Evolutionary conservation across 176 grass and related monocot genomes (phyloP), one percentile per base, ranked within the genome.

Genomic region (Carex parvula): DNA sequence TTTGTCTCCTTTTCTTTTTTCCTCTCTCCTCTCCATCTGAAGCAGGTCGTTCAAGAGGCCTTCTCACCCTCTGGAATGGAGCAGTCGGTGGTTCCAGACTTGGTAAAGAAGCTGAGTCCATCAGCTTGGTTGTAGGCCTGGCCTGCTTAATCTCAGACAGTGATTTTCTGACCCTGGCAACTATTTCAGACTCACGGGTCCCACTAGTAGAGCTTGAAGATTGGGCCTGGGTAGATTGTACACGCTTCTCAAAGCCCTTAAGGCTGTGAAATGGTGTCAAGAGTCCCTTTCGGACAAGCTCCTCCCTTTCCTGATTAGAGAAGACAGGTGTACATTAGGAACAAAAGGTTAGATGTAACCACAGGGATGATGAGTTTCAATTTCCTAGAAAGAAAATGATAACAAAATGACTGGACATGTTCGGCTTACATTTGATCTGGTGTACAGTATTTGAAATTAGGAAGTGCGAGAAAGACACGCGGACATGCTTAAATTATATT

Each of bases 231-330:
- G 81, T 82, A 76, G 72, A 60, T 79, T 94, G 87, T 6, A 97
- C 84, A 68, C 87, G 84, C 37, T 91, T 93, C 84, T 94, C 95
- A 83, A 98, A 98, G 48, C 92, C 95, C 74, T 91, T 94, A 75
- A 98, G 75, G 84, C 82, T 98, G 76, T 98, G 95, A 84, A 98
- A 98, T 37, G 95, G 95, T 79, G 95, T 98, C 55, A 98, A 83
- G 24, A 98, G 70, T 16, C 94, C 94, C 79, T 94, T 98, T 60
- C 95, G 89, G 42, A 94, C 87, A 55, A 94, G 81, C 86, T 93
- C 89, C 82, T 98, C 95, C 80, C 91, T 94, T 85, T 94, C 88
- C 95, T 98, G 3, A 72, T 85, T 50, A 82, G 61, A 87, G 30
- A 84, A 29, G 20, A 54, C 48, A 76, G 48, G 24, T 76, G 46